phyloP scores from a whole-genome alignment of 148 eudicot genomes.

The Persicaria maculosa region DNA sequence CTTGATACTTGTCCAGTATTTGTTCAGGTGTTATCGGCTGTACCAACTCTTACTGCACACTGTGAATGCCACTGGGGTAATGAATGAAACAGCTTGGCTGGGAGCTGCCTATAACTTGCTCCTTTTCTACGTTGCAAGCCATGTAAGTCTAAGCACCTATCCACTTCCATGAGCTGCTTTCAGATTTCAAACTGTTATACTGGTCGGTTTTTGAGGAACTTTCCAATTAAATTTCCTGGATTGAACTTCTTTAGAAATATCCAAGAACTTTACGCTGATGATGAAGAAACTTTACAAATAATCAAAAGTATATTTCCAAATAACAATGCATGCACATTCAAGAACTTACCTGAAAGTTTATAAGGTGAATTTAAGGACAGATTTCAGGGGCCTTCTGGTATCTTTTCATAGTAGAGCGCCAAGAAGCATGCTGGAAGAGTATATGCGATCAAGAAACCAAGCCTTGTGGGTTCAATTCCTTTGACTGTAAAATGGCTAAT shows the following conservation, averaged over 20 bases:
- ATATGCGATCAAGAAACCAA: conserved; percentile 5
- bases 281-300: no score
- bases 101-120: conserved; percentile 39
- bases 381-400: conserved; percentile 11
- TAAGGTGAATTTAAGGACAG: no score
- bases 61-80: conserved; percentile 35
- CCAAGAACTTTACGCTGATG: no score
- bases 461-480: conserved; percentile 10
- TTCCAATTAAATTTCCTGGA: no score
- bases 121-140: conserved; percentile 37
- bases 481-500: conserved; percentile 7
- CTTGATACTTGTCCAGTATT: conserved; percentile 33
- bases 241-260: no score
- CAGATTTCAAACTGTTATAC: no score
- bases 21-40: conserved; percentile 27
- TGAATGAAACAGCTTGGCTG: conserved; percentile 25
- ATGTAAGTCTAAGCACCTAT: conserved; percentile 23
- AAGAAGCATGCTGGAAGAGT: conserved; percentile 20
- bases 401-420: conserved; percentile 19
- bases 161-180: no score
- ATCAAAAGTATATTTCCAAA: no score
- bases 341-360: no score
- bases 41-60: conserved; percentile 30
- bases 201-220: no score
- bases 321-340: neutral